These are phyloP conservation scores for Globisporangium sylvaticum DNA, from an alignment of 352 stramenopile species.

Conservation along the genomic window DNA sequence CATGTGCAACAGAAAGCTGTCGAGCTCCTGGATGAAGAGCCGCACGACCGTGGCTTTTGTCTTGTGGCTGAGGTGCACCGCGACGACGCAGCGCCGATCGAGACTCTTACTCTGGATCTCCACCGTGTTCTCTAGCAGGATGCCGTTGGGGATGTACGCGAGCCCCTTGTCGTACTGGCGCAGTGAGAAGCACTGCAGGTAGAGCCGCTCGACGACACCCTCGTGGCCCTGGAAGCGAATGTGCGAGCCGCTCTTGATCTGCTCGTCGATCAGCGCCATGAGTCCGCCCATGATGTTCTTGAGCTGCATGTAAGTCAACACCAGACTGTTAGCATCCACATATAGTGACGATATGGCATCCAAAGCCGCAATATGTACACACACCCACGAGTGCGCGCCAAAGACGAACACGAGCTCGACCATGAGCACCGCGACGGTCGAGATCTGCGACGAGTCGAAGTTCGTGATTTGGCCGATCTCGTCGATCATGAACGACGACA, in stretches of 20 bases:
- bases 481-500: conserved; percentile 84
- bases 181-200: conserved; percentile 77
- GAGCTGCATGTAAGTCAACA: conserved; percentile 30
- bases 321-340: not conserved
- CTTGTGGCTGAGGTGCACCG: conserved; percentile 52
- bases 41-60: conserved; percentile 48
- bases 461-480: conserved; percentile 74
- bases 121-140: conserved; percentile 71
- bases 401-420: conserved; percentile 79
- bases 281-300: conserved; percentile 85
- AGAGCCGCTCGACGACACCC: conserved; percentile 79
- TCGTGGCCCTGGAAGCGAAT: conserved; percentile 72
- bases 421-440: conserved; percentile 72
- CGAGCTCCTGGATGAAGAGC: conserved; percentile 71
- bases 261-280: conserved; percentile 76
- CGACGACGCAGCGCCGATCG: conserved; percentile 48
- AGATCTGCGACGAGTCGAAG: conserved; percentile 80
- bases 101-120: conserved; percentile 66
- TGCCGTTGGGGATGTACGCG: conserved; percentile 76
- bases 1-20: conserved; percentile 45
- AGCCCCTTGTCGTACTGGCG: conserved; percentile 80
- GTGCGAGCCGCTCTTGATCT: conserved; percentile 75
- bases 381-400: conserved; percentile 76
- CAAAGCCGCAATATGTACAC: conserved; percentile 2
- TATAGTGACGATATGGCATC: not conserved